A percentile compares a stretch with the other conserved stretches of the same genome.
Conservation (phyloP, 2,329 filamentous ascomycete species). For the Incumbomyces delicatus region DNA sequence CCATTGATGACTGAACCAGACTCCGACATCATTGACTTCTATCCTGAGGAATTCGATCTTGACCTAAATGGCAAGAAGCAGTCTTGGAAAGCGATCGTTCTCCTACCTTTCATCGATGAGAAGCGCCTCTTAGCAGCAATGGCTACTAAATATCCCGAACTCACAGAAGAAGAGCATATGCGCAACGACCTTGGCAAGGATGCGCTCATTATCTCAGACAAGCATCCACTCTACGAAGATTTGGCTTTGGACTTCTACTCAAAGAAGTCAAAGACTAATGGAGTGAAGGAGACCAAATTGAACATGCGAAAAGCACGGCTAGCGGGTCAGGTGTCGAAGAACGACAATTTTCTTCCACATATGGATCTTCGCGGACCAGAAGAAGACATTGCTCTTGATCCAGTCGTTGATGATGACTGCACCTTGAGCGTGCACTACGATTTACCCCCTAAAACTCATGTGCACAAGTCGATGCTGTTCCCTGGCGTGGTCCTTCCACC, state of each 20-base stretch:
- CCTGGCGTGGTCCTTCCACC: conserved; percentile 66
- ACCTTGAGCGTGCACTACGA: conserved; percentile 83
- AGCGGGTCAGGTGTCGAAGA: conserved; percentile 69
- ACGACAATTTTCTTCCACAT: conserved; percentile 75
- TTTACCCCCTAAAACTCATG: conserved; percentile 60
- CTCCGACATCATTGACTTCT: conserved; percentile 94
- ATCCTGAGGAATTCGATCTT: conserved; percentile 84
- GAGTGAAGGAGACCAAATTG: conserved; percentile 56
- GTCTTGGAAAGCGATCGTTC: conserved; percentile 89
- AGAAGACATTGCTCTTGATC: conserved; percentile 55
- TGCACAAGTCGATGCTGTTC: conserved; percentile 90
- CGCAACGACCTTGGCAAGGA: conserved; percentile 76
- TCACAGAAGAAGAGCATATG: conserved; percentile 64
- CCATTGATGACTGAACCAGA: conserved; percentile 78
- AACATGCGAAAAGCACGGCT: conserved; percentile 66
- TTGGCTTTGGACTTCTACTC: conserved; percentile 81
- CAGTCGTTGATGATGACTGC: conserved; percentile 71
- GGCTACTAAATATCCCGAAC: conserved; percentile 66
- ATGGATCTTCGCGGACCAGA: conserved; percentile 71
- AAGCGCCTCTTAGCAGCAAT: conserved; percentile 73
- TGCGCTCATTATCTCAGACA: conserved; percentile 73
- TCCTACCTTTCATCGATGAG: conserved; percentile 95
- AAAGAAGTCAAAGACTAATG: conserved; percentile 57
- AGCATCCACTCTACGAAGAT: conserved; percentile 76
- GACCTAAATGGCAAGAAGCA: conserved; percentile 98